These are phyloP conservation scores for Nicotiana otophora DNA, from an alignment of 257 asterid genomes.

Conservation along the genomic window DNA sequence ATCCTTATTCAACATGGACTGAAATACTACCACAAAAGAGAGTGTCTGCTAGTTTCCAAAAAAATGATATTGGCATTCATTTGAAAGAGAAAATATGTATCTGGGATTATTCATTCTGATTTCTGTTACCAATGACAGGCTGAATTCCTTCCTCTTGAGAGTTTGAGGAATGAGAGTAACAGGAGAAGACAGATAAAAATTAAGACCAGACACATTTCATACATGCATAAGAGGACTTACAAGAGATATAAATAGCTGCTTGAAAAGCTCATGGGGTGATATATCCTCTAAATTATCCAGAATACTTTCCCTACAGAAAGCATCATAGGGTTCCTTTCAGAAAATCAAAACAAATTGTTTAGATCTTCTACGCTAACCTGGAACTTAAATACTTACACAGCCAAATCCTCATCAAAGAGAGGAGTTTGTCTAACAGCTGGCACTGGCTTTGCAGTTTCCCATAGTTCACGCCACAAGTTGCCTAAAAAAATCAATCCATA, in stretches of 20 bases:
- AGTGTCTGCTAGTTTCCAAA: not conserved
- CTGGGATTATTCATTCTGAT: not conserved
- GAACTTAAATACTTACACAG: constrained; percentile 64
- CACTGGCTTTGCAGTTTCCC: constrained; percentile 94
- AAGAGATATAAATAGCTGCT: constrained; percentile 72
- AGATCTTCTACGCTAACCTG: not conserved
- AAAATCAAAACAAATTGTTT: not conserved
- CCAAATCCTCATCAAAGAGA: constrained; percentile 93
- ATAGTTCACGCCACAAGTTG: constrained; percentile 95
- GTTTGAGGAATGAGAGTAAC: not conserved
- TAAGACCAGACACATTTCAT: not conserved
- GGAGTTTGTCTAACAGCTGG: constrained; percentile 92
- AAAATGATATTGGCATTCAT: not conserved
- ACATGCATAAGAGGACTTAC: constrained; percentile 47
- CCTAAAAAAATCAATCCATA: constrained; percentile 41
- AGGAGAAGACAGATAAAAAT: not conserved
- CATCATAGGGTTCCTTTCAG: constrained; percentile 10
- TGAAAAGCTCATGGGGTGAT: constrained; percentile 73
- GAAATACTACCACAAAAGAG: not conserved
- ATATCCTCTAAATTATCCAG: constrained; percentile 62
- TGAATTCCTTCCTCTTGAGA: not conserved
- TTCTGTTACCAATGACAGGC: not conserved
- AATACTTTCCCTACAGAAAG: constrained; percentile 72
- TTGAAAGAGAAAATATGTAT: not conserved
- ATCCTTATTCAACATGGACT: not conserved